A percentile compares a stretch with the other conserved stretches of the same genome.
Conservation (phyloP, 208 protist genomes). For the Borovskyia barvae region DNA sequence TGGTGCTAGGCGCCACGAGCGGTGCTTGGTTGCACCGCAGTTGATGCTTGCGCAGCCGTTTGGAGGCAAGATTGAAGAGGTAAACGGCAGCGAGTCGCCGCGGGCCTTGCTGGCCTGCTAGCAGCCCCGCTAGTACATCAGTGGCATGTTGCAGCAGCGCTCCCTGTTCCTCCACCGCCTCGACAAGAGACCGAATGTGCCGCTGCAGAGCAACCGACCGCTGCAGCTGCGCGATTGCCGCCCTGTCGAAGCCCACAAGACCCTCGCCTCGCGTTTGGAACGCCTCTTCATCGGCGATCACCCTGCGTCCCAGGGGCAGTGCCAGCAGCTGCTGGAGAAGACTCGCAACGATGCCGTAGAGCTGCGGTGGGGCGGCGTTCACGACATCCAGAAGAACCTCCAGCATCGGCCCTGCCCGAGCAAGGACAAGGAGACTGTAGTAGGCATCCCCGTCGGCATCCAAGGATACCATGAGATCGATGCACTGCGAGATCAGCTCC, state of each 20-base stretch:
- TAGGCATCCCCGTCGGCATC: conserved; percentile 66
- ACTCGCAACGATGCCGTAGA: conserved; percentile 52
- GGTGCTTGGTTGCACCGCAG: neutral
- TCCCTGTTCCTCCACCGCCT: conserved; percentile 34
- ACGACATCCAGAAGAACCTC: conserved; percentile 53
- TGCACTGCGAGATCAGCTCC: conserved; percentile 59
- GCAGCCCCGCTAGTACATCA: conserved; percentile 41
- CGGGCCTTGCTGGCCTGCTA: conserved; percentile 36
- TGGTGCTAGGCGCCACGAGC: neutral
- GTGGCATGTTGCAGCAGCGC: conserved; percentile 44
- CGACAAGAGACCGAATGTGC: conserved; percentile 44
- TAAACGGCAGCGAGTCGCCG: conserved; percentile 39
- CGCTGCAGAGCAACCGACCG: conserved; percentile 36
- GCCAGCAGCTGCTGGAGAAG: conserved; percentile 48
- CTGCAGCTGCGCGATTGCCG: conserved; percentile 4
- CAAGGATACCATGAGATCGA: conserved; percentile 73
- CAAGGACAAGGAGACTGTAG: conserved; percentile 67
- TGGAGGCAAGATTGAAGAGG: conserved; percentile 40
- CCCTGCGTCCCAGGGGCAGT: conserved; percentile 52
- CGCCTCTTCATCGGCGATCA: neutral
- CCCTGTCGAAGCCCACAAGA: conserved; percentile 3
- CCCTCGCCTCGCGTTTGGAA: neutral
- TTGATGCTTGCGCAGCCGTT: conserved; percentile 41
- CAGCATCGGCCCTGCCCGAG: conserved; percentile 51
- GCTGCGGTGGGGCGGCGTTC: conserved; percentile 42